Evolutionary conservation across 78 protist species (phyloP).

Genomic region (Paulinella micropora): DNA sequence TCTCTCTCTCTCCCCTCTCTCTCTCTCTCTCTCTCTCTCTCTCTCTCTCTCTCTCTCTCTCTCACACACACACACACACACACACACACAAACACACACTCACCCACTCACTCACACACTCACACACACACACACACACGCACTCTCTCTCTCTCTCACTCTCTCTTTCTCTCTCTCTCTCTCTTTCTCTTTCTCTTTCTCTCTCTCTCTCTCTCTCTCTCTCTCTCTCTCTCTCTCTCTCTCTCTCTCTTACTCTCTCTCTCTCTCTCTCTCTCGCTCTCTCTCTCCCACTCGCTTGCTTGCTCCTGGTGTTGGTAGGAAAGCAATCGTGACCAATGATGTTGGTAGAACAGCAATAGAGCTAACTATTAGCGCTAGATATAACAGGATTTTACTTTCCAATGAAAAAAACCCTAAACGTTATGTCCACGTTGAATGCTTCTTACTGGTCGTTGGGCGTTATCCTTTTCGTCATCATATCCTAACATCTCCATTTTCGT

Average conservation of each 20-base stretch:
- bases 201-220: background rate
- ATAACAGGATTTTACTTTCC: too few species aligned
- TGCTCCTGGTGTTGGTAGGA: too few species aligned
- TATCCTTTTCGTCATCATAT: too few species aligned
- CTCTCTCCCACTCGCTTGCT: too few species aligned
- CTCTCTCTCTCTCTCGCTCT: too few species aligned
- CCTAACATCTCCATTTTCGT: too few species aligned
- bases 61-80: background rate
- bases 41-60: background rate
- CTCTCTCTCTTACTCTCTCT: background rate
- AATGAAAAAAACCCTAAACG: too few species aligned
- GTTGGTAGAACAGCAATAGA: too few species aligned
- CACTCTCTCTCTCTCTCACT: background rate
- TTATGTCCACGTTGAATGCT: too few species aligned
- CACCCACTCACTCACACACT: background rate
- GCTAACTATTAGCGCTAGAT: too few species aligned
- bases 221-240: background rate
- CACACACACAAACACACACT: background rate
- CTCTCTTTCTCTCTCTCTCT: background rate
- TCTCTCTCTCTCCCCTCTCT: background rate
- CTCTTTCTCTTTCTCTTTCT: background rate
- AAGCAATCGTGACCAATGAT: too few species aligned
- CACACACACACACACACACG: background rate
- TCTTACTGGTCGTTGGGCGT: too few species aligned
- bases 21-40: background rate